Evolutionary conservation across 371 early-diverging fungal species (phyloP), one percentile per base, ranked within the genome.

Genomic region (Blakeslea trispora): DNA sequence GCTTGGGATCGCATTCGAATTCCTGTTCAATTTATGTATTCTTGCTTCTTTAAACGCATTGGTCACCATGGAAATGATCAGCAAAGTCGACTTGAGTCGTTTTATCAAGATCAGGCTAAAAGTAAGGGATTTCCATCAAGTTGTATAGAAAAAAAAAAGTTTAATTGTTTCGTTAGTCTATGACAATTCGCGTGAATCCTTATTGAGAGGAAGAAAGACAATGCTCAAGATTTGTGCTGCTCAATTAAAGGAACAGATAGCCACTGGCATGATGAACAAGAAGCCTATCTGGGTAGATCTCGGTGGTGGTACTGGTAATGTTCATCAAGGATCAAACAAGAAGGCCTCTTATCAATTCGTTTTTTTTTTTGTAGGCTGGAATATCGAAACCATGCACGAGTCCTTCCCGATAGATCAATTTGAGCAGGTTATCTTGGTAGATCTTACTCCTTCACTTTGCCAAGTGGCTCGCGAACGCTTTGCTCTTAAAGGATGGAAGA

Each of bases 291-390:
- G 93, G 92, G 72, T 93, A 46, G 93, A 93, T 55, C 71, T 93
- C 46, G 93, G 93, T 56, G 91, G 91, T 45, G 93, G 93, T 23
- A 93, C 93, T 22, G 93, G 90, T 79, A 81, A 68, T 11, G n/a
- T n/a, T n/a, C n/a, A n/a, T n/a, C n/a, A n/a, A n/a, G n/a, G n/a
- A n/a, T n/a, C n/a, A n/a, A n/a, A n/a, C n/a, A n/a, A n/a, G n/a
- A n/a, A n/a, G n/a, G n/a, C n/a, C n/a, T n/a, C n/a, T n/a, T n/a
- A n/a, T n/a, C n/a, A n/a, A n/a, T n/a, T n/a, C n/a, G n/a, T n/a
- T n/a, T n/a, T n/a, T n/a, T n/a, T n/a, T n/a, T n/a, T 32, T 55
- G 15, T 57, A 80, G 83, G 90, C 13, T 87, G 87, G 87, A 93
- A 93, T 59, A 90, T 93, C 59, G 93, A 93, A 64, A 75, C 81